Conservation (phyloP, 257 asterid species). For the Linaria vulgaris region DNA sequence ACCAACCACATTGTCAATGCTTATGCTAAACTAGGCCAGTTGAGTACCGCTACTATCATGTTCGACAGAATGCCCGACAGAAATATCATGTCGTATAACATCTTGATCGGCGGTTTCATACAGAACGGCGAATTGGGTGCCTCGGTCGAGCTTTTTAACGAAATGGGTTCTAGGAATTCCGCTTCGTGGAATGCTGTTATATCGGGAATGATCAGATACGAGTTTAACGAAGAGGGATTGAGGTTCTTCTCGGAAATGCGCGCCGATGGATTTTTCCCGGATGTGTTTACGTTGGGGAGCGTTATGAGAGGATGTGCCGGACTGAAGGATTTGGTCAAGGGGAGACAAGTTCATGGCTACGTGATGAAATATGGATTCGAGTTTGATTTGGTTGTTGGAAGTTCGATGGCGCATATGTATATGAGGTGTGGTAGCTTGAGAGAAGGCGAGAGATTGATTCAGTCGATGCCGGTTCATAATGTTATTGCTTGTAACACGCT, state of each 20-base stretch:
- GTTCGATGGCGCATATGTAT: constrained; percentile 80
- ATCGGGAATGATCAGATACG: constrained; percentile 59
- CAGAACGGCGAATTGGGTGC: constrained; percentile 52
- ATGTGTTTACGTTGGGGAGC: constrained; percentile 71
- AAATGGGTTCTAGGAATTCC: constrained; percentile 67
- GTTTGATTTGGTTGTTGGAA: constrained; percentile 58
- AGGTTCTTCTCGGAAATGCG: constrained; percentile 57
- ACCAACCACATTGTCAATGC: constrained; percentile 64
- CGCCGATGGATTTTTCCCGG: constrained; percentile 52
- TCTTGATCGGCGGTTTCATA: constrained; percentile 69
- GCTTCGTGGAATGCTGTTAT: constrained; percentile 92
- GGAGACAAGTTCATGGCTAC: constrained; percentile 65
- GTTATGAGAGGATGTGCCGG: constrained; percentile 91
- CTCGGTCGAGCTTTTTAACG: constrained; percentile 55
- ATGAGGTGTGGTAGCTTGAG: constrained; percentile 65
- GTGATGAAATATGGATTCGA: constrained; percentile 54
- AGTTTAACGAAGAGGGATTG: constrained; percentile 61
- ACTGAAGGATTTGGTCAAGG: constrained; percentile 62
- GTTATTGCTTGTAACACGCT: constrained; percentile 65
- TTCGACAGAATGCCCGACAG: constrained; percentile 60
- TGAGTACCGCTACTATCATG: constrained; percentile 44
- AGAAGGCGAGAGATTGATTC: constrained; percentile 68
- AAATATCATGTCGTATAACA: constrained; percentile 77
- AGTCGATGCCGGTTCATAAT: constrained; percentile 52
- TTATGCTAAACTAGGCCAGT: constrained; percentile 52